Percentiles rank a stretch among this genome's conserved stretches.
Conservation (phyloP, 2,329 filamentous ascomycete genomes). For the Ceratocystis destructans region DNA sequence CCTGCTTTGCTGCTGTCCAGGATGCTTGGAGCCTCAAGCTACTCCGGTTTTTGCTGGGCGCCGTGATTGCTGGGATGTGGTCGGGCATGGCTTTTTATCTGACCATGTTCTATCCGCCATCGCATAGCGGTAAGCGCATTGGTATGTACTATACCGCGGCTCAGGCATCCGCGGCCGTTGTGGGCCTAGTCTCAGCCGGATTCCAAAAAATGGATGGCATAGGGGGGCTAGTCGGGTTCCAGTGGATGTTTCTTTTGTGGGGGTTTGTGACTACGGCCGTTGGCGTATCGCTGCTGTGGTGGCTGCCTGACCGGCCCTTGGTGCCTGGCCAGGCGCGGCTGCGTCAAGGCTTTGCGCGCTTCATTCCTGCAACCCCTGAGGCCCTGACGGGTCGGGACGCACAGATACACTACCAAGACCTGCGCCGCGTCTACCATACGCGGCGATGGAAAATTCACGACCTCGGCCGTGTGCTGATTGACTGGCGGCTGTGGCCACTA, state of each 20-base stretch:
- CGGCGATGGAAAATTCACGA: conserved; percentile 61
- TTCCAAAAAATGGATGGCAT: conserved; percentile 83
- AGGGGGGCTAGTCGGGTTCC: conserved; percentile 64
- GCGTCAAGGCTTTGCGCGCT: conserved; percentile 42
- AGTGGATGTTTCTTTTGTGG: conserved; percentile 88
- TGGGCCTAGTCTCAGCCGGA: conserved; percentile 76
- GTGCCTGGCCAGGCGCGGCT: conserved; percentile 51
- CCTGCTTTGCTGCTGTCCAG: conserved; percentile 69
- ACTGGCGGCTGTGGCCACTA: conserved; percentile 82
- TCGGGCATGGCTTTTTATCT: conserved; percentile 89
- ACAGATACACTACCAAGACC: conserved; percentile 65
- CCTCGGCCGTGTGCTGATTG: conserved; percentile 54
- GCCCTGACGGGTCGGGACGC: conserved; percentile 67
- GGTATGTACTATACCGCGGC: conserved; percentile 81
- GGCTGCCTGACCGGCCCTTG: conserved; percentile 73
- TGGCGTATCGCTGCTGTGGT: conserved; percentile 67
- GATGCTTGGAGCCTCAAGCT: conserved; percentile 78
- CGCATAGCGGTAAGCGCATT: conserved; percentile 73
- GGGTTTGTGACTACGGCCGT: conserved; percentile 61
- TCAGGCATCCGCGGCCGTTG: conserved; percentile 77
- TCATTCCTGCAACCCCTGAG: conserved; percentile 54
- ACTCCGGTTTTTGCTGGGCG: conserved; percentile 69
- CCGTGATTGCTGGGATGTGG: conserved; percentile 90
- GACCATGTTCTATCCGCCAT: conserved; percentile 81
- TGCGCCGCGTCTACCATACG: conserved; percentile 66